Conservation (phyloP, 225 moss, liverwort and hornwort genomes). For the Thuidium tamariscinum region DNA sequence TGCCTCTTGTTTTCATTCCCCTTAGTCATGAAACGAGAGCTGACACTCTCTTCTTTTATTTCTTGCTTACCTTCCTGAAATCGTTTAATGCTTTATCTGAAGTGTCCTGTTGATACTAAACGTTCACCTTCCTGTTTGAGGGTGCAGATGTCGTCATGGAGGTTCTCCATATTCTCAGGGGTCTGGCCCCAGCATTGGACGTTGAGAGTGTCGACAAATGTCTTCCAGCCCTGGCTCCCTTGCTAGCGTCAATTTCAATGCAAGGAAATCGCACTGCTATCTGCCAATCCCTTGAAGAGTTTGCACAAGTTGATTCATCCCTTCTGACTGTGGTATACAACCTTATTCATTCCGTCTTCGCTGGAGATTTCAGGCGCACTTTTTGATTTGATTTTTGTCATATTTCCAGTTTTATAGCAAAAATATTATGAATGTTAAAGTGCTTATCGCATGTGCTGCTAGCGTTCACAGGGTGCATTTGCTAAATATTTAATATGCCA, state of each 20-base stretch:
- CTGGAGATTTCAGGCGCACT: not conserved
- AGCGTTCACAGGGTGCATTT: not conserved
- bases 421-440: not conserved
- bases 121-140: not conserved
- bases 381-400: not conserved
- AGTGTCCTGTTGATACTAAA: not conserved
- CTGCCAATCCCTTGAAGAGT: constrained; percentile 49
- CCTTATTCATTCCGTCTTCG: not conserved
- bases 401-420: not conserved
- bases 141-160: constrained; percentile 59
- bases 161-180: constrained; percentile 71
- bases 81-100: not conserved
- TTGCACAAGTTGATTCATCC: constrained; percentile 45
- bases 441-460: not conserved
- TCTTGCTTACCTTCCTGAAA: not conserved
- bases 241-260: constrained; percentile 39
- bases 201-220: constrained; percentile 36
- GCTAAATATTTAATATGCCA: not conserved
- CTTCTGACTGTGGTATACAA: constrained; percentile 48
- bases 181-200: constrained; percentile 55
- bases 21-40: not conserved
- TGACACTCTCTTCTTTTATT: not conserved
- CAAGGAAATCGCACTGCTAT: constrained; percentile 51
- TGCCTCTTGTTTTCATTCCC: not conserved
- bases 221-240: constrained; percentile 63